Evolutionary conservation across 805 yeast genomes (phyloP).

Genomic region (Cyberlindnera petersonii): DNA sequence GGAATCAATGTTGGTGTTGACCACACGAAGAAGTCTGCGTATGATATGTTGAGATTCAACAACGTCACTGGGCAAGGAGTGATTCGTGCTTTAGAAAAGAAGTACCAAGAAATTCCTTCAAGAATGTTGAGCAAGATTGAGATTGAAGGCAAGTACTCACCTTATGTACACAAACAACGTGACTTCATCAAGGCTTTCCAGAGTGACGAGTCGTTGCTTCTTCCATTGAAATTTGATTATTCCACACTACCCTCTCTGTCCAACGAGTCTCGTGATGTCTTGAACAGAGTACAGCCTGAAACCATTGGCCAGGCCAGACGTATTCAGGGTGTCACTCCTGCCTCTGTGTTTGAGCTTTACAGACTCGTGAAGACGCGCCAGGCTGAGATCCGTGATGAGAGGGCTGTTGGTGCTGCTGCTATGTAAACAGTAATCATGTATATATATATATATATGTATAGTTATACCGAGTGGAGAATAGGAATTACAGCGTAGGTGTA

Average conservation of each 20-base stretch:
- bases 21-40: constrained; percentile 55
- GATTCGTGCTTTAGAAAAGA: constrained; percentile 15
- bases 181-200: constrained; percentile 71
- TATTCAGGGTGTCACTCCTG: constrained; percentile 93
- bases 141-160: constrained; percentile 79
- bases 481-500: no score
- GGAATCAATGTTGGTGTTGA: constrained; percentile 49
- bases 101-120: constrained; percentile 32
- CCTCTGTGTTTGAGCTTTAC: constrained; percentile 79
- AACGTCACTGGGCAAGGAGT: constrained; percentile 29
- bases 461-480: no score
- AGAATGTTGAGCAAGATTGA: constrained; percentile 59
- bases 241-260: constrained; percentile 58
- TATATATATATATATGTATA: no score
- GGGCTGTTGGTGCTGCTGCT: no score
- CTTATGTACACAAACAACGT: constrained; percentile 70
- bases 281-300: constrained; percentile 75
- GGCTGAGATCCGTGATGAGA: constrained; percentile 20
- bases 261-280: constrained; percentile 62
- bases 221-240: constrained; percentile 73
- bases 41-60: constrained; percentile 63
- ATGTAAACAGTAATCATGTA: no score
- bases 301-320: constrained; percentile 95
- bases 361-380: constrained; percentile 39
- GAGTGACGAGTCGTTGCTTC: constrained; percentile 70